A percentile compares a stretch with the other conserved stretches of the same genome.
These are phyloP conservation scores for Croton laevigatus DNA, from an alignment of 441 rosid genomes.

Conservation along the genomic window DNA sequence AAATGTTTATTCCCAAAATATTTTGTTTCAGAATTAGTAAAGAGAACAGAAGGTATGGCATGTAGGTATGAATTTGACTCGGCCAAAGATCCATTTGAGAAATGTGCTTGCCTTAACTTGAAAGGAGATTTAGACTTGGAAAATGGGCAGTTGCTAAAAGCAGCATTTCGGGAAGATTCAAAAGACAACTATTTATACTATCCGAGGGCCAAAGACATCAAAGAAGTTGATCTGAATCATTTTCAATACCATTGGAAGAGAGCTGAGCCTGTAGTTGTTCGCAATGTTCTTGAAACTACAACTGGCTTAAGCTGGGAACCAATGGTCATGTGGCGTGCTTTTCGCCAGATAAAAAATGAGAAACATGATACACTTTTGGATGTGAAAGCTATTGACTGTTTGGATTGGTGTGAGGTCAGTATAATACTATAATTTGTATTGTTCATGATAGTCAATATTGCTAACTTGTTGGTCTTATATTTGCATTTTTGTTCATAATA, in stretches of 20 bases:
- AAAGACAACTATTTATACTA: conserved; percentile 65
- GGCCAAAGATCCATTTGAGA: conserved; percentile 22
- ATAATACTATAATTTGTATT: conserved; percentile 26
- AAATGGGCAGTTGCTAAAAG: conserved; percentile 39
- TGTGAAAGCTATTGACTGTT: conserved; percentile 64
- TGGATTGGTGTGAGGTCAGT: conserved; percentile 79
- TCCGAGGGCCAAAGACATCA: conserved; percentile 50
- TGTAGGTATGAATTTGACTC: conserved; percentile 22
- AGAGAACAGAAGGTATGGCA: conserved; percentile 44
- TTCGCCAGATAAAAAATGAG: conserved; percentile 45
- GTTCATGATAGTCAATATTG: not conserved
- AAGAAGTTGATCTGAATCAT: conserved; percentile 57
- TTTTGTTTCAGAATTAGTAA: conserved; percentile 48
- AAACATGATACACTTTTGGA: conserved; percentile 43
- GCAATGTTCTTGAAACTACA: conserved; percentile 65
- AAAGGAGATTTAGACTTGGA: conserved; percentile 28
- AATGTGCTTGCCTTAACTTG: conserved; percentile 47
- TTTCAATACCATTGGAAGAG: conserved; percentile 80
- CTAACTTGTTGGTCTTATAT: not conserved
- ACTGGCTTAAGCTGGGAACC: conserved; percentile 96
- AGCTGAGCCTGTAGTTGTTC: conserved; percentile 81
- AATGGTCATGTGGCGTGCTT: conserved; percentile 88
- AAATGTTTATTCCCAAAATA: conserved; percentile 42
- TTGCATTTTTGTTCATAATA: not conserved
- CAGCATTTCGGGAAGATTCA: conserved; percentile 60